Evolutionary conservation across 2,329 filamentous ascomycete genomes (phyloP), one percentile per base, ranked within the genome.

Genomic region (Chalaropsis thielavioides): DNA sequence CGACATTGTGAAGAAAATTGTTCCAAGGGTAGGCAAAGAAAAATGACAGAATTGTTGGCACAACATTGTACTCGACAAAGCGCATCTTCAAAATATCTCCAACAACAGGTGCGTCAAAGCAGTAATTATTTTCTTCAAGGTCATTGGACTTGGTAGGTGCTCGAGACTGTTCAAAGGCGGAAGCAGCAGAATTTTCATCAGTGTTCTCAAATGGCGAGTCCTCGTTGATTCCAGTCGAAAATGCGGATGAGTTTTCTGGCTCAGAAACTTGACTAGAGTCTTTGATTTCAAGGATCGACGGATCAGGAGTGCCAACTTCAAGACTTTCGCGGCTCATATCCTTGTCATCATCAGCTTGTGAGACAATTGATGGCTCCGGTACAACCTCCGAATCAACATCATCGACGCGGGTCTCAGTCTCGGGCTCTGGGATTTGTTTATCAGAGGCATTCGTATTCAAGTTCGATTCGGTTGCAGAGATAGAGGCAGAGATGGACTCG

Each of bases 11-110:
- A 56, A 99, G 81, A 73, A 99, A 99, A 74, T 99, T 99, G 76
- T 99, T 99, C 94, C 94, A 99, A 0, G 94, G 92, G 72, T 97
- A 99, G 67, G 88, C 85, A 79, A 99, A 99, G 77, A 99, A 99
- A 78, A 97, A 97, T 66, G 91, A 89, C 90, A 99, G 76, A 71
- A 99, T 97, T 1, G 91, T 96, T 35, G 94, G 94, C 63, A 99
- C 92, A 68, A 99, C 94, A 69, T 86, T 84, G 75, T 97, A 85
- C 74, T 96, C 88, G 27, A 97, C 92, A 76, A 99, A 97, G 76
- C 92, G 91, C 75, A 94, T 92, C 77, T 99, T 99, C 67, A 99
- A 79, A 71, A 87, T 89, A 74, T 99, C 94, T 62, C 94, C 94
- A 11, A 99, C 94, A 24, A 99, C 91, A 6, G 63, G 56, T 13